Evolutionary conservation across 1,139 yeast species (phyloP), one percentile per base, ranked within the genome.

Genomic region (Hyphopichia wangnamkhiaoensis): DNA sequence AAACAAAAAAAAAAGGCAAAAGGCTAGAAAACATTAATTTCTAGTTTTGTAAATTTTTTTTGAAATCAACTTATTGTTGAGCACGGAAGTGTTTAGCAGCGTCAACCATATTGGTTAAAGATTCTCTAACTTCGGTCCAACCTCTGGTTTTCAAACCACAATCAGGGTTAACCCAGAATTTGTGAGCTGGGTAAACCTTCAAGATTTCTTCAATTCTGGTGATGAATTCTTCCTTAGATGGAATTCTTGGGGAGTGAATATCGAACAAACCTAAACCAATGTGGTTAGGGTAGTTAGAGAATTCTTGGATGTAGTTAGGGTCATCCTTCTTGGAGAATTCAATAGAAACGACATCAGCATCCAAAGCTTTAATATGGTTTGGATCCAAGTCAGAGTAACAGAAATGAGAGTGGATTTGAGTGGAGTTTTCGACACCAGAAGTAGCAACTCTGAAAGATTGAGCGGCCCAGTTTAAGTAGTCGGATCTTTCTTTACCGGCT

Each of bases 131-230:
- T 79, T 88, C 95, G 53, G 84, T 84, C 95, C 95, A 87, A 56
- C 91, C 93, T 80, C 96, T 85, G 68, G 96, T 88, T 86, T 91
- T 91, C 73, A 91, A 82, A 83, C 98, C 98, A 84, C 98, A 93
- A 79, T 93, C 98, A 64, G 98, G 98, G 94, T 93, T 93, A 65
- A 93, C 94, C 98, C 98, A 93, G 83, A 93, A 87, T 76, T 91
- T 91, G 69, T 87, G 87, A 65, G 94, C 94, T 68, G 97, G 96
- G 81, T 91, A 93, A 50, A 87, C 94, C 78, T 90, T 89, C 74
- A 93, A 79, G 79, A 93, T 91, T 68, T 89, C 95, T 63, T 82
- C 83, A 64, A 93, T 88, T 79, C 96, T 90, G 67, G 84, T 74
- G 68, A 89, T 84, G 73, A 93, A 91, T 78, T 93, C 98, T 65